Conservation (phyloP, 2,329 filamentous ascomycete species). For the Cercospora canescens region DNA sequence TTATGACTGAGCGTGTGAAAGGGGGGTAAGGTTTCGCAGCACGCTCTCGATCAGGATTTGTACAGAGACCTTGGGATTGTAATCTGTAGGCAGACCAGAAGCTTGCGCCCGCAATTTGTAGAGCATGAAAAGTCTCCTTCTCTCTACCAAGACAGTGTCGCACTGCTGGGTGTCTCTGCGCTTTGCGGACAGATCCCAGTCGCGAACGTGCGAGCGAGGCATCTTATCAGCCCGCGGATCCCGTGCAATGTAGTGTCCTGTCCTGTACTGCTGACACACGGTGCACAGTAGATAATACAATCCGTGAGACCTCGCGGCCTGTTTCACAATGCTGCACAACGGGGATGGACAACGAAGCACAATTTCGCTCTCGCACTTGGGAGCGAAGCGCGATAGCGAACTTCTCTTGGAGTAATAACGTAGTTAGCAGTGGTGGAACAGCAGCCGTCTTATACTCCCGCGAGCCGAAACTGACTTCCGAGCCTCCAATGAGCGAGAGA, state of each 20-base stretch:
- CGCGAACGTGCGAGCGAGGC: neutral
- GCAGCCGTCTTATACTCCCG: neutral
- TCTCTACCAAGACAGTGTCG: neutral
- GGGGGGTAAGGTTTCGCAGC: neutral
- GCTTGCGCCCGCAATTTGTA: neutral
- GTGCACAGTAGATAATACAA: too few relatives aligned
- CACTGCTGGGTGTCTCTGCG: neutral
- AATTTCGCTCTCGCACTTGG: too few relatives aligned
- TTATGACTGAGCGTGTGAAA: conserved; percentile 37
- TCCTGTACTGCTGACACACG: neutral
- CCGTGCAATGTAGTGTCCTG: neutral
- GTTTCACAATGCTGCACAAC: too few relatives aligned
- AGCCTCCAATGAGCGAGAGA: conserved; percentile 2
- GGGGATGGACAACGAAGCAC: too few relatives aligned
- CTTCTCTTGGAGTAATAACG: too few relatives aligned
- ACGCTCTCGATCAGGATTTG: neutral
- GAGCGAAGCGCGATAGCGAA: too few relatives aligned
- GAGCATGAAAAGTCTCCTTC: neutral
- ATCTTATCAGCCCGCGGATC: too few relatives aligned
- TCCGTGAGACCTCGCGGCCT: too few relatives aligned
- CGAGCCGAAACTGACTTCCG: neutral
- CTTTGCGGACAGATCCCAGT: neutral
- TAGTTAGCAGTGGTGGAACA: too few relatives aligned
- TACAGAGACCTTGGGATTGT: neutral
- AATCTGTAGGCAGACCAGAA: neutral